Percentiles rank a stretch among this genome's conserved stretches.
phyloP scores from a whole-genome alignment of 108 stramenopile genomes.

The Skeletonema marinoi region DNA sequence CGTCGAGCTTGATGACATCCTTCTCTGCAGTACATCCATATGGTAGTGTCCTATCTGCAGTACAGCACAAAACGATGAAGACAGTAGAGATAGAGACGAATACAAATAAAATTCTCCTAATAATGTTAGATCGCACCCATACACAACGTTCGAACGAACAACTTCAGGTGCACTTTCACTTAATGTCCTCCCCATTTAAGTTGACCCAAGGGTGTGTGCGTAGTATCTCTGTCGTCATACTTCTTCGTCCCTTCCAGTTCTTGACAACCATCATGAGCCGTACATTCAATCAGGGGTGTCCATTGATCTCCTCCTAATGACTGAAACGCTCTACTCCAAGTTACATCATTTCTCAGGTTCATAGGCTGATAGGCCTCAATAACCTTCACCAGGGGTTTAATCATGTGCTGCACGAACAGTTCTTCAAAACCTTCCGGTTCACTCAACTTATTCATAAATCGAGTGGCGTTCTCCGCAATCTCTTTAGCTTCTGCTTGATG shows the following conservation, averaged over 20 bases:
- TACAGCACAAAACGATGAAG: too few relatives aligned
- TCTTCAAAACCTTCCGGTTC: background rate
- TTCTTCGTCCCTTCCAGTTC: background rate
- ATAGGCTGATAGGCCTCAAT: constrained; percentile 9
- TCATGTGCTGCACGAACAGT: background rate
- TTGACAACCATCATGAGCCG: background rate
- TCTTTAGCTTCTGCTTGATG: constrained; percentile 7
- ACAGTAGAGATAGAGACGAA: too few relatives aligned
- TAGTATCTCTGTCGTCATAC: background rate
- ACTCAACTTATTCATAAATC: background rate
- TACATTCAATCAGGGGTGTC: background rate
- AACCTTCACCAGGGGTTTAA: background rate
- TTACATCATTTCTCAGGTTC: background rate
- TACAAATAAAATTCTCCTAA: too few relatives aligned
- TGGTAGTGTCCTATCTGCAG: too few relatives aligned
- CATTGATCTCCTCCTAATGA: background rate
- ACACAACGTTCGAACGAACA: too few relatives aligned
- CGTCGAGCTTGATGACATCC: too few relatives aligned
- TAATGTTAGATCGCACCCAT: too few relatives aligned
- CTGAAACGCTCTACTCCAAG: background rate
- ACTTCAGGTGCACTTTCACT: too few relatives aligned
- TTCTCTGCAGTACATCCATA: too few relatives aligned
- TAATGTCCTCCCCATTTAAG: background rate
- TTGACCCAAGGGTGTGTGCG: background rate
- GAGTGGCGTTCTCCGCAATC: constrained; percentile 1